phyloP scores from a whole-genome alignment of 2,329 filamentous ascomycete genomes.

The Biscogniauxia mediterranea region DNA sequence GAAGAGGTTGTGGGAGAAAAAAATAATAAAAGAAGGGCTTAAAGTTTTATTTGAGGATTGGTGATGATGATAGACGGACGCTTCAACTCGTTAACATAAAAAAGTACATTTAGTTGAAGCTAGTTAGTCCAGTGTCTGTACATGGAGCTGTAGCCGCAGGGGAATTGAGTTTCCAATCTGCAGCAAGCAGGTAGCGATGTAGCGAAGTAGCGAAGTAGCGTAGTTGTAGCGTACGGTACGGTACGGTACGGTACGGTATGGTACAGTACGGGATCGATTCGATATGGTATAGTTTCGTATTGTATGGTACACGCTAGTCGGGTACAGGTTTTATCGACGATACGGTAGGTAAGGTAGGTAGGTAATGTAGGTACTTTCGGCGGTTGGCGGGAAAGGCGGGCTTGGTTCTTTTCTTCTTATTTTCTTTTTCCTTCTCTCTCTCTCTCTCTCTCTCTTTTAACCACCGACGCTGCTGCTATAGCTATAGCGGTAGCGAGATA shows the following conservation, averaged over 20 bases:
- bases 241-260: neutral
- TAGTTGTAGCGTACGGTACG: neutral
- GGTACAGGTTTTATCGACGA: neutral
- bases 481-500: too few species aligned
- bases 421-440: too few species aligned
- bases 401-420: neutral
- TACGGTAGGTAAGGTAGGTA: neutral
- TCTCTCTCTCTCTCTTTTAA: too few species aligned
- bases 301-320: too few species aligned
- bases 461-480: too few species aligned
- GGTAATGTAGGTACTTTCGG: neutral
- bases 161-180: slow-evolving; percentile 20
- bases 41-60: slow-evolving; percentile 23
- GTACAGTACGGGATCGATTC: too few species aligned
- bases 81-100: slow-evolving; percentile 5
- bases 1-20: slow-evolving; percentile 1
- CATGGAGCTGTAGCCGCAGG: slow-evolving; percentile 17
- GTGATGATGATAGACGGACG: slow-evolving; percentile 14
- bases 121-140: slow-evolving; percentile 6
- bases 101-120: slow-evolving; percentile 8
- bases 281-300: too few species aligned
- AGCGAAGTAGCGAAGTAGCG: neutral
- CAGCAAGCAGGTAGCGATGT: neutral
- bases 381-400: neutral
- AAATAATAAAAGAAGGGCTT: slow-evolving; percentile 1